Conservation (phyloP, 768 basidiomycete genomes). For the Boletus subparvulus region DNA sequence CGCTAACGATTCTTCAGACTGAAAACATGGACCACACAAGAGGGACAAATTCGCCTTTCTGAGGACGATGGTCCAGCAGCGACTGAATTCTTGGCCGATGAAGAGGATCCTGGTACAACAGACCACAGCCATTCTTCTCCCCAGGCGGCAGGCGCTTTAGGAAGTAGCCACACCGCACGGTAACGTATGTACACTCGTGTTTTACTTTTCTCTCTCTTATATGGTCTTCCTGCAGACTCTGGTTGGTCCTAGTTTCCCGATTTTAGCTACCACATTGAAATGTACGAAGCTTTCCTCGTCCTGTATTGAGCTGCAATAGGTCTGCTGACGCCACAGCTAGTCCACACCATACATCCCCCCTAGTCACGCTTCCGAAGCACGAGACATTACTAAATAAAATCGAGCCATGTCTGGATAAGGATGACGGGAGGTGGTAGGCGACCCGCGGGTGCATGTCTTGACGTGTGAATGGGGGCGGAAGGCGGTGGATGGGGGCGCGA, state of each 20-base stretch:
- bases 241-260: neutral
- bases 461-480: too few species aligned
- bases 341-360: neutral
- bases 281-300: slow-evolving; percentile 1
- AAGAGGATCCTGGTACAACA: slow-evolving; percentile 45
- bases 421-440: too few species aligned
- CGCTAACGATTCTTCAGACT: slow-evolving; percentile 40
- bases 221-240: neutral
- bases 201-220: neutral
- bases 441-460: too few species aligned
- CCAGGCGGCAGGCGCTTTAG: slow-evolving; percentile 11
- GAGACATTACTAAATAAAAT: neutral
- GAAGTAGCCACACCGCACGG: slow-evolving; percentile 1
- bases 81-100: slow-evolving; percentile 61
- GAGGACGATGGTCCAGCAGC: slow-evolving; percentile 73
- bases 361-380: neutral
- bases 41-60: slow-evolving; percentile 65
- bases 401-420: neutral
- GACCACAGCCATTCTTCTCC: slow-evolving; percentile 26
- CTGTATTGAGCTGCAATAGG: neutral
- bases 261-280: neutral
- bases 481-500: too few species aligned
- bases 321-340: neutral
- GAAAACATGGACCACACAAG: slow-evolving; percentile 50
- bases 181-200: neutral